These are phyloP conservation scores for Tetrastigma voinierianum DNA, from an alignment of 164 flowering plant species.

Conservation along the genomic window DNA sequence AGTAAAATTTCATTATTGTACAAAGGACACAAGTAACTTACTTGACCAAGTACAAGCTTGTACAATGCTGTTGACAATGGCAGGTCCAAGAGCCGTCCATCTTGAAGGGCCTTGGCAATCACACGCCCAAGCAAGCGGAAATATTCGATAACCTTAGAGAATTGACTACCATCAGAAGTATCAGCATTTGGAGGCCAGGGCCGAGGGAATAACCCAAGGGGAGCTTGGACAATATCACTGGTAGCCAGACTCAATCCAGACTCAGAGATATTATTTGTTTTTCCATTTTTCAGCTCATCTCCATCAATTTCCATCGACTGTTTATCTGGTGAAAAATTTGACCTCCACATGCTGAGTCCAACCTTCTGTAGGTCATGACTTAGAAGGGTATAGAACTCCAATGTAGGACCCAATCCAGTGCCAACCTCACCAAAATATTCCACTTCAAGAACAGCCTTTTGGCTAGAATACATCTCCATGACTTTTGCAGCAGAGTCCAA, in stretches of 20 bases:
- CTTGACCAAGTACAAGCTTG: constrained; percentile 92
- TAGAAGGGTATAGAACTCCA: constrained; percentile 92
- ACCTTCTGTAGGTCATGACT: constrained; percentile 88
- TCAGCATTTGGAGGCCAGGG: constrained; percentile 83
- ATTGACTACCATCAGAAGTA: constrained; percentile 63
- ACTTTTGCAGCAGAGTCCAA: constrained; percentile 97
- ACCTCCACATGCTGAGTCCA: constrained; percentile 88
- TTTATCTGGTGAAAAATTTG: constrained; percentile 41
- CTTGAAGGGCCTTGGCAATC: constrained; percentile 98
- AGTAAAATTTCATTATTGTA: too few relatives aligned
- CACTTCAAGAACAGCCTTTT: constrained; percentile 95
- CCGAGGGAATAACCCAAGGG: constrained; percentile 94
- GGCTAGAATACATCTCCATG: constrained; percentile 98
- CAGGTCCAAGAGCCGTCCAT: constrained; percentile 93
- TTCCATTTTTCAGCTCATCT: constrained; percentile 36
- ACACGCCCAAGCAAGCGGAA: constrained; percentile 91
- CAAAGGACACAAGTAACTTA: constrained; percentile 30
- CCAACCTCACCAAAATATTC: constrained; percentile 99
- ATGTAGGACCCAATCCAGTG: constrained; percentile 95
- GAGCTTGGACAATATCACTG: constrained; percentile 61
- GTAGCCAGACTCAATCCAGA: constrained; percentile 20
- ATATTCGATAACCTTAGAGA: constrained; percentile 64
- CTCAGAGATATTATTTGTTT: constrained; percentile 21
- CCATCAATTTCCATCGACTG: constrained; percentile 62
- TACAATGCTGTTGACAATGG: constrained; percentile 85